Percentiles rank a stretch among this genome's conserved stretches.
Conservation (phyloP, 2,329 filamentous ascomycete species). For the Fusarium anthophilum region DNA sequence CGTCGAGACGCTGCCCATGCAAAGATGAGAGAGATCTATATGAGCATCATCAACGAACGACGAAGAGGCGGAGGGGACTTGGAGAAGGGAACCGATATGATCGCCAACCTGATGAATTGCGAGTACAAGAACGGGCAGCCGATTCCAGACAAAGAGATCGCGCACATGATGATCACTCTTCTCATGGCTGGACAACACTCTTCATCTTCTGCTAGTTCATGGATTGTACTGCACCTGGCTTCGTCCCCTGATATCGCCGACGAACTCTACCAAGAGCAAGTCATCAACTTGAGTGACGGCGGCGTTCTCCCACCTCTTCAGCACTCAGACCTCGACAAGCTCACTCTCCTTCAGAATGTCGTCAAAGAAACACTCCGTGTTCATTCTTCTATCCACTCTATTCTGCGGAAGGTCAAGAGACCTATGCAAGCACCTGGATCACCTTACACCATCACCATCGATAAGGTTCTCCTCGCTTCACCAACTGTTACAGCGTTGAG, state of each 20-base stretch:
- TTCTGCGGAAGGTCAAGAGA: slow-evolving; percentile 77
- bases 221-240: slow-evolving; percentile 80
- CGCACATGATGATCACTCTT: slow-evolving; percentile 87
- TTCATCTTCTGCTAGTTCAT: slow-evolving; percentile 78
- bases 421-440: slow-evolving; percentile 68
- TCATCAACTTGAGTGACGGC: slow-evolving; percentile 58
- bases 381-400: slow-evolving; percentile 77
- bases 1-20: slow-evolving; percentile 75
- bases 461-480: slow-evolving; percentile 54
- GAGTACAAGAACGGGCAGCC: slow-evolving; percentile 77
- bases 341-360: slow-evolving; percentile 70
- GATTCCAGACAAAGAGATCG: slow-evolving; percentile 79
- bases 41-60: slow-evolving; percentile 73
- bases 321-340: slow-evolving; percentile 66
- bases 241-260: slow-evolving; percentile 74
- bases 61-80: slow-evolving; percentile 56
- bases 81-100: slow-evolving; percentile 70
- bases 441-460: slow-evolving; percentile 66
- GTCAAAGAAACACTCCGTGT: slow-evolving; percentile 78
- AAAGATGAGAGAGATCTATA: slow-evolving; percentile 76
- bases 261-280: slow-evolving; percentile 75
- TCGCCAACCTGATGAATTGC: slow-evolving; percentile 80
- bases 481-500: slow-evolving; percentile 56
- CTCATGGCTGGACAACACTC: slow-evolving; percentile 88
- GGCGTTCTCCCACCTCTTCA: slow-evolving; percentile 64